Evolutionary conservation across 768 basidiomycete genomes (phyloP), one percentile per base, ranked within the genome.

Genomic region (Panus rudis): DNA sequence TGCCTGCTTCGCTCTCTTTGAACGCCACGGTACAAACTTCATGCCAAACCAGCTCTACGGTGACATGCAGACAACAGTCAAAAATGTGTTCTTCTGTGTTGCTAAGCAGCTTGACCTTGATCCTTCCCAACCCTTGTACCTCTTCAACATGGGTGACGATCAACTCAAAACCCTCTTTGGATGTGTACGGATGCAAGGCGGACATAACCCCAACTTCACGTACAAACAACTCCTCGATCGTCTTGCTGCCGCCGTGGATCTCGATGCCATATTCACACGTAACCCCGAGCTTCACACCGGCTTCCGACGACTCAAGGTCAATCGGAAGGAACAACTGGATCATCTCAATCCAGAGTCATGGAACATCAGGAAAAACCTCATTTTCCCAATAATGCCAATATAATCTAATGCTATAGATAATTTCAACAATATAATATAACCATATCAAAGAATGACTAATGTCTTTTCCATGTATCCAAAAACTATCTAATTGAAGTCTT

Each of bases 311-410:
- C 39, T 63, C 16, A 53, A 53, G 31, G 37, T 55, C 3, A 35
- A 46, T 19, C 47, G 49, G 2, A 46, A 40, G 16, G 46, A 51
- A 17, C 48, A 57, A 44, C 27, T 38, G 10, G 58, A 63, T 41
- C 63, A 62, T 41, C 47, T 63, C 20, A 37, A 51, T 10, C 60
- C 58, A 24, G 39, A 45, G 16, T 39, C 53, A 7, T 60, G 55
- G 55, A n/a, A n/a, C n/a, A n/a, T n/a, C n/a, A n/a, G n/a, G n/a
- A n/a, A n/a, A n/a, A n/a, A n/a, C n/a, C n/a, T n/a, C n/a, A n/a
- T n/a, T n/a, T n/a, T n/a, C n/a, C n/a, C n/a, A n/a, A n/a, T n/a
- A n/a, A n/a, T n/a, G n/a, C n/a, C n/a, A n/a, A n/a, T n/a, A n/a
- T n/a, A n/a, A n/a, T n/a, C n/a, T n/a, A n/a, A n/a, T n/a, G n/a